These are phyloP conservation scores for Candida silvatica DNA, from an alignment of 805 yeast species.

Conservation along the genomic window DNA sequence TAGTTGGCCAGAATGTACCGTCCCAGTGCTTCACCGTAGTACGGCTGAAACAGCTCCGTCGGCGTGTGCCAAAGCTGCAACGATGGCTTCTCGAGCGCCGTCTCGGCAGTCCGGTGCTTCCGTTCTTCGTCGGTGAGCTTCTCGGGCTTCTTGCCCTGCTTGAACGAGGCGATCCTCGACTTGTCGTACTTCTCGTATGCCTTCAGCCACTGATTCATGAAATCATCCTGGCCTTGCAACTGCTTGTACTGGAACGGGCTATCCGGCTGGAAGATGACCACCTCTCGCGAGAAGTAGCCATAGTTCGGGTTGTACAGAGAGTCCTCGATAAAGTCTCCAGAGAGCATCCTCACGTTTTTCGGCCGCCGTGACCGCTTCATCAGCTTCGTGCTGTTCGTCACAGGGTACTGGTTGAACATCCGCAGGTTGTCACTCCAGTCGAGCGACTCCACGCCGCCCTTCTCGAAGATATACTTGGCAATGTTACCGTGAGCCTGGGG, in stretches of 20 bases:
- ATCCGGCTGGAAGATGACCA: constrained; percentile 64
- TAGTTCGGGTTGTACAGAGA: constrained; percentile 73
- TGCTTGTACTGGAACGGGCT: constrained; percentile 55
- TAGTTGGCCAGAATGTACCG: constrained; percentile 67
- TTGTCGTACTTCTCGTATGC: constrained; percentile 49
- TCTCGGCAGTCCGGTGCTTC: constrained; percentile 6
- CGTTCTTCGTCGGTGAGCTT: neutral
- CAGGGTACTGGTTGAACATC: constrained; percentile 35
- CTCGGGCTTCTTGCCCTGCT: constrained; percentile 10
- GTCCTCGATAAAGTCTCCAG: constrained; percentile 77
- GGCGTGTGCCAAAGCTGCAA: constrained; percentile 87
- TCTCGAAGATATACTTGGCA: constrained; percentile 19
- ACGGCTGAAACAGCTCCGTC: constrained; percentile 76
- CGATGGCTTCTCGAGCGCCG: constrained; percentile 30
- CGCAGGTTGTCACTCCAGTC: constrained; percentile 22
- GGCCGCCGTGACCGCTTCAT: constrained; percentile 42
- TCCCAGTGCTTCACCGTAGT: constrained; percentile 81
- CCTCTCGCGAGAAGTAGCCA: constrained; percentile 76
- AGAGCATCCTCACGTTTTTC: constrained; percentile 54
- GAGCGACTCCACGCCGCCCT: constrained; percentile 29
- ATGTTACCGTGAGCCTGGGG: constrained; percentile 16
- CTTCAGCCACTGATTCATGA: constrained; percentile 57
- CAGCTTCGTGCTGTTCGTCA: constrained; percentile 29
- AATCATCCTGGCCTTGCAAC: constrained; percentile 57
- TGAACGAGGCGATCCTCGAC: constrained; percentile 14